phyloP scores from a whole-genome alignment of 306 rosid species.

The Senna tora region DNA sequence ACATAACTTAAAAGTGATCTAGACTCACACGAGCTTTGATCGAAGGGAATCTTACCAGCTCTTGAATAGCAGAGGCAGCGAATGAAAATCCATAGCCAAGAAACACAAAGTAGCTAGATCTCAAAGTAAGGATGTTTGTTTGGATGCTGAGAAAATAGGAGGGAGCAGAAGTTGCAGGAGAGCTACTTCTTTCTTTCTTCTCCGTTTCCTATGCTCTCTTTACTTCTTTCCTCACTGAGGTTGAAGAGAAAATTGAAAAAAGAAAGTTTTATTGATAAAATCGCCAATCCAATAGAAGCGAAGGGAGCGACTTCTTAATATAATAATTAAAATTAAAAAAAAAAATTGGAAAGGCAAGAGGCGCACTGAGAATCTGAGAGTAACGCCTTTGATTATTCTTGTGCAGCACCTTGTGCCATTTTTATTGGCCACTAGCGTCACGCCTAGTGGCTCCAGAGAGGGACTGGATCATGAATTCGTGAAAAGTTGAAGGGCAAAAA shows the following conservation, averaged over 20 bases:
- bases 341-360: constrained; percentile 4
- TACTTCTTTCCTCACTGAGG: not conserved
- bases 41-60: constrained; percentile 51
- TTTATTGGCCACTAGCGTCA: constrained; percentile 14
- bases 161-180: constrained; percentile 13
- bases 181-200: constrained; percentile 42
- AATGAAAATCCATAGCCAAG: constrained; percentile 28
- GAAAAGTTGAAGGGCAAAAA: not conserved
- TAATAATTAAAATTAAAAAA: no score
- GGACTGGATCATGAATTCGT: constrained; percentile 29
- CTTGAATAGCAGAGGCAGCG: constrained; percentile 25
- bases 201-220: constrained; percentile 45
- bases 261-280: constrained; percentile 31
- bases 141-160: constrained; percentile 46
- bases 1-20: constrained; percentile 26
- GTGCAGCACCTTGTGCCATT: not conserved
- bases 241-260: constrained; percentile 12
- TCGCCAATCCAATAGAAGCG: constrained; percentile 34
- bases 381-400: constrained; percentile 34
- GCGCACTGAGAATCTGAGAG: constrained; percentile 45
- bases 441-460: constrained; percentile 13
- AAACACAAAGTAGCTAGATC: constrained; percentile 50
- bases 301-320: not conserved
- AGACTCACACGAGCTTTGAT: constrained; percentile 19
- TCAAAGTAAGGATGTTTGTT: constrained; percentile 21